Percentiles rank a stretch among this genome's conserved stretches.
These are phyloP conservation scores for Apiospora pterosperma DNA, from an alignment of 2,329 filamentous ascomycete species.

Conservation along the genomic window DNA sequence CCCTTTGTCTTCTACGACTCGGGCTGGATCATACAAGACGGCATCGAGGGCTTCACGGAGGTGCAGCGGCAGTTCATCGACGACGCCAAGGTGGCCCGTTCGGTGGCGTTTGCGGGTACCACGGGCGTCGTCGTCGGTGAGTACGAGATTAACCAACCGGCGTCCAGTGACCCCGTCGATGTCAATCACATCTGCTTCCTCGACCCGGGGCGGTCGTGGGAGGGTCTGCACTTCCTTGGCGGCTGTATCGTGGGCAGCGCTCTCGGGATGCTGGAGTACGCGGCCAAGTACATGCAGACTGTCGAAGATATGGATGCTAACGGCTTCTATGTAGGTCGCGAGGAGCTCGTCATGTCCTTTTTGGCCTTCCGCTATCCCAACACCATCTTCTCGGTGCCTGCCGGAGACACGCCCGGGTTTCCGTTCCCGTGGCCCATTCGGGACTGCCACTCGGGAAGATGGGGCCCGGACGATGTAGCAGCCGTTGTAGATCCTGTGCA, in stretches of 20 bases:
- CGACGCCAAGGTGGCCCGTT: neutral
- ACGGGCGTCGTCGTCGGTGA: slow-evolving; percentile 6
- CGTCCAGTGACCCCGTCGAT: neutral
- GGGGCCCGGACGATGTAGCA: neutral
- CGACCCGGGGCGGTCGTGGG: neutral
- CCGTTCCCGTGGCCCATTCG: neutral
- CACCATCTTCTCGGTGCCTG: neutral
- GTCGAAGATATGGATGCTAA: neutral
- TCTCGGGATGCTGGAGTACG: neutral
- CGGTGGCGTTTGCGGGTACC: neutral
- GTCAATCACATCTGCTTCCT: neutral
- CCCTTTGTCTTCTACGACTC: neutral
- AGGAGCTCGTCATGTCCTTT: slow-evolving; percentile 2
- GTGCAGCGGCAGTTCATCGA: neutral
- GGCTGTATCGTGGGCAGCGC: neutral
- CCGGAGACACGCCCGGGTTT: neutral
- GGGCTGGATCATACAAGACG: neutral
- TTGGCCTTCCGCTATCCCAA: neutral
- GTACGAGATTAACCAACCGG: neutral
- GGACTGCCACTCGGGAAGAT: neutral
- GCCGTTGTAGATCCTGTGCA: neutral
- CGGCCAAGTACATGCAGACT: neutral
- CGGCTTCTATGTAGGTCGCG: neutral
- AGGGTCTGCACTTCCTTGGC: neutral
- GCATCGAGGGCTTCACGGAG: neutral